Evolutionary conservation across 257 asterid species (phyloP).

Genomic region (Striga asiatica): DNA sequence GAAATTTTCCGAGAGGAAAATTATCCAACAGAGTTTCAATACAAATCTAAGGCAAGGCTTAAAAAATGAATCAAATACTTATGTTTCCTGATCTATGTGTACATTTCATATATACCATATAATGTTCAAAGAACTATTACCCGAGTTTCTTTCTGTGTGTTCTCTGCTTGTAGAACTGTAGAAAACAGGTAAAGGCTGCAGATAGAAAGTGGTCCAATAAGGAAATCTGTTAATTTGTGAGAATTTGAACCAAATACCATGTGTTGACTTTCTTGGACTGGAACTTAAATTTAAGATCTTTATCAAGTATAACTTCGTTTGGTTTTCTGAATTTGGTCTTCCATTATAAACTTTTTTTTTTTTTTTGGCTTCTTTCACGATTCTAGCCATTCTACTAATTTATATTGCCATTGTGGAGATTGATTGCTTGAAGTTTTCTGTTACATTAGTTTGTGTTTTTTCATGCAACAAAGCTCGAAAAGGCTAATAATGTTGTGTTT

Average conservation of each 20-base stretch:
- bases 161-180: background rate
- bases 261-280: background rate
- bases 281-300: background rate
- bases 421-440: background rate
- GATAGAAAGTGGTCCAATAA: constrained; percentile 1
- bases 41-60: constrained; percentile 74
- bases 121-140: background rate
- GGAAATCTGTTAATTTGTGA: constrained; percentile 3
- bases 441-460: background rate
- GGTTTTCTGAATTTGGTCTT: background rate
- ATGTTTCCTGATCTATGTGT: too few species aligned
- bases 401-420: background rate
- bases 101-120: too few species aligned
- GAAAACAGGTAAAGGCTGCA: constrained; percentile 4
- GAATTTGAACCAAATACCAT: background rate
- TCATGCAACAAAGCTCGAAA: background rate
- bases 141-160: background rate
- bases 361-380: background rate
- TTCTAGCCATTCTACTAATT: background rate
- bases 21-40: constrained; percentile 71
- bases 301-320: constrained; percentile 2
- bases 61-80: constrained; percentile 7
- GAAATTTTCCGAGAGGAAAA: constrained; percentile 85
- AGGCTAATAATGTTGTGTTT: background rate
- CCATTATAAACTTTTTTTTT: background rate